Percentiles rank a stretch among this genome's conserved stretches.
phyloP scores from a whole-genome alignment of 2,329 filamentous ascomycete genomes.

The Fusarium sp. region DNA sequence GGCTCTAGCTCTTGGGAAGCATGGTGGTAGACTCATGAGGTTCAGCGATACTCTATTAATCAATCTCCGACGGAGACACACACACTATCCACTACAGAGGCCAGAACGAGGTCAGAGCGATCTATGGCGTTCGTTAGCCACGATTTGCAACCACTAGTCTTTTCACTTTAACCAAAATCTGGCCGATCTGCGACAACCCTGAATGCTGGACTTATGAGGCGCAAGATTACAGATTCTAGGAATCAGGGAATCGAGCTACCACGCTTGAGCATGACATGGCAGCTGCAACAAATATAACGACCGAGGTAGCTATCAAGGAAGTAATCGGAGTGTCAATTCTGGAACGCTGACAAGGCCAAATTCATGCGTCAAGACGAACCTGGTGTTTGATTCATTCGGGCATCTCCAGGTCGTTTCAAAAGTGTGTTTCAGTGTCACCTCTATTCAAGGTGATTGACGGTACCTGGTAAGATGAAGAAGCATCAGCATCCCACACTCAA shows the following conservation, averaged over 20 bases:
- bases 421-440: slow-evolving; percentile 35
- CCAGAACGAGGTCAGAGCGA: slow-evolving; percentile 15
- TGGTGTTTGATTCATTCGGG: slow-evolving; percentile 9
- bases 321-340: not conserved
- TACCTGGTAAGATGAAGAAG: slow-evolving; percentile 20
- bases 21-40: not conserved
- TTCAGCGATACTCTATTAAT: slow-evolving; percentile 1
- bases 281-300: not conserved
- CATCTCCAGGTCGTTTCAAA: slow-evolving; percentile 38
- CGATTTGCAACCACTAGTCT: slow-evolving; percentile 1
- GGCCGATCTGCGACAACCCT: not conserved
- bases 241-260: slow-evolving; percentile 7
- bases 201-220: slow-evolving; percentile 6
- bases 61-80: slow-evolving; percentile 1
- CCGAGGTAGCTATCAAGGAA: not conserved
- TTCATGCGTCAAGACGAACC: slow-evolving; percentile 18
- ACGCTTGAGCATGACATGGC: slow-evolving; percentile 8
- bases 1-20: not conserved
- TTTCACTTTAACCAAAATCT: not conserved
- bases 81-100: not conserved
- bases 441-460: not conserved
- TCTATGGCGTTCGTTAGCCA: slow-evolving; percentile 22
- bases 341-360: not conserved
- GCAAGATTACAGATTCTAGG: slow-evolving; percentile 5
- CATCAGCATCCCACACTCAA: slow-evolving; percentile 30